Base-by-base conservation (phyloP, 352 stramenopile genomes). In the Phytopythium sindhum region DNA sequence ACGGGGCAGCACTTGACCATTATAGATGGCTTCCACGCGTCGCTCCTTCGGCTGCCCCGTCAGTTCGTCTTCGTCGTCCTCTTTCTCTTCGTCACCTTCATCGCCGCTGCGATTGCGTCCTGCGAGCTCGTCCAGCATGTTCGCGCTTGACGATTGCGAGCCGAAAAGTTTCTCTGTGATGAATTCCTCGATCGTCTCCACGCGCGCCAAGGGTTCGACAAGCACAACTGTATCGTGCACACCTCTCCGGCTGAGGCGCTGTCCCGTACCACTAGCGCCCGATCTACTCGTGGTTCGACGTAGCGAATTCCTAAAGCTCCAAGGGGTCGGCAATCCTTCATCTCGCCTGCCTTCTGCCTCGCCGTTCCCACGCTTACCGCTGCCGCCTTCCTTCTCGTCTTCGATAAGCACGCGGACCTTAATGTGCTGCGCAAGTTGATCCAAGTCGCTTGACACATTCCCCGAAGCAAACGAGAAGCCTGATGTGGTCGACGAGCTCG, bases 171-270 rank as follows among this genome's bases (percentile, higher is more conserved):
- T 86, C 45, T 89, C 84, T 10, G 64, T 61, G 12, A 93, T 88
- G 61, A 91, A 93, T 35, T 87, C 80, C 53, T 93, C 81, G 55
- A 93, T 90, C 33, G 84, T 91, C 51, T 90, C 81, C 41, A 93
- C 84, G 17, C 84, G 72, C 23, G 84, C 84, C 35, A 93, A 74
- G 17, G 84, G 84, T 39, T 93, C 84, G 12, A 93, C 84, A 0
- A 93, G 63, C 53, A 93, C 84, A 31, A 93, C 75, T 0, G 84
- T 89, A 28, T 91, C 78, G 33, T 89, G 80, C 2, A 91, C 76
- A 5, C 56, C 42, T 15, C 70, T 19, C 28, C 51, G 15, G 17
- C 10, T 39, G 7, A 57, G 17, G 14, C 51, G 51, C 21, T 29
- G 45, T 24, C 28, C 26, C 29, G 12, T 15, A 1, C 51, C 31